Evolutionary conservation across 2,329 filamentous ascomycete genomes (phyloP).

Genomic region (Aspergillus eucalypticola): DNA sequence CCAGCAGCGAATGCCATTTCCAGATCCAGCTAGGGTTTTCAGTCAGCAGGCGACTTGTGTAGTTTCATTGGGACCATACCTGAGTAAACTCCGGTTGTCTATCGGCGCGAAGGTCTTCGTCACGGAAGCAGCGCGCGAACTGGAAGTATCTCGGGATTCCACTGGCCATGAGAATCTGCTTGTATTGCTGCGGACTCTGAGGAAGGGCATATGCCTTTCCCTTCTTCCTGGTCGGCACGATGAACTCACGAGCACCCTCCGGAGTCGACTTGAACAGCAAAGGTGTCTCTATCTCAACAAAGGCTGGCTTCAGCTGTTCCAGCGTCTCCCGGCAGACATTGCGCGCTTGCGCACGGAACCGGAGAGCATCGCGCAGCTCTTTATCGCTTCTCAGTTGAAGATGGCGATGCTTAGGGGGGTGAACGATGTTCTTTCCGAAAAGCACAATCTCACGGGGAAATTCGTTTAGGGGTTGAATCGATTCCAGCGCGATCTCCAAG

Average conservation of each 20-base stretch:
- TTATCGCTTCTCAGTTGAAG: slow-evolving; percentile 78
- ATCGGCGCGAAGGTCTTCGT: slow-evolving; percentile 90
- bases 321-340: slow-evolving; percentile 58
- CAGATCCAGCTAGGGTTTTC: slow-evolving; percentile 71
- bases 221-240: slow-evolving; percentile 78
- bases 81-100: slow-evolving; percentile 96
- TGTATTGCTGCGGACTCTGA: slow-evolving; percentile 97
- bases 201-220: slow-evolving; percentile 86
- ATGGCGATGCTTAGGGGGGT: slow-evolving; percentile 74
- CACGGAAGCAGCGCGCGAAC: slow-evolving; percentile 90
- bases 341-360: slow-evolving; percentile 65
- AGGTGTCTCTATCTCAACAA: slow-evolving; percentile 85
- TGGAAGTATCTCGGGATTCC: slow-evolving; percentile 84
- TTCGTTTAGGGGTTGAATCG: slow-evolving; percentile 67
- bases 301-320: slow-evolving; percentile 53
- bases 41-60: background rate
- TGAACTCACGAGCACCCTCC: slow-evolving; percentile 90
- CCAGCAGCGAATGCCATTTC: slow-evolving; percentile 86
- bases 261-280: slow-evolving; percentile 96
- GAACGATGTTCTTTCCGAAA: slow-evolving; percentile 69
- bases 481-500: slow-evolving; percentile 63
- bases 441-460: slow-evolving; percentile 77
- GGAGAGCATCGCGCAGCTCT: slow-evolving; percentile 66
- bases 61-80: slow-evolving; percentile 46
- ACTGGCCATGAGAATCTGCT: slow-evolving; percentile 94